Percentiles rank a stretch among this genome's conserved stretches.
Evolutionary conservation across 495 filamentous ascomycete genomes (phyloP).

Genomic region (Aeminium ludgeri): DNA sequence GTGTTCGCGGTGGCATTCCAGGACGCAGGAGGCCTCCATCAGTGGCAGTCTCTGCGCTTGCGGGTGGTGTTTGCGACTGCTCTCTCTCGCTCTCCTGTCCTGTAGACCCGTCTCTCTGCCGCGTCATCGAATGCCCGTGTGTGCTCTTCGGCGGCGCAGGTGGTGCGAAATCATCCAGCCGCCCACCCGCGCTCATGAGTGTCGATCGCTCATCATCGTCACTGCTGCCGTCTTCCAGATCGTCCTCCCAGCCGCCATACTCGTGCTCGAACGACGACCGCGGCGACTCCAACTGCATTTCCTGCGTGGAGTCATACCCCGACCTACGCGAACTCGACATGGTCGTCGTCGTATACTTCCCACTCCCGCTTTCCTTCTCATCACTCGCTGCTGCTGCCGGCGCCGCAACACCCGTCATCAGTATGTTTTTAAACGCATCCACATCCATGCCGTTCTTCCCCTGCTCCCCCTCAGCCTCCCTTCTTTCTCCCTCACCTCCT

Average conservation of each 20-base stretch:
- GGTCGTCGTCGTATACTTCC: too few species aligned
- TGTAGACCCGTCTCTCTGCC: too few species aligned
- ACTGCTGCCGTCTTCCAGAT: too few species aligned
- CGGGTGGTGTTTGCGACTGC: conserved; percentile 3
- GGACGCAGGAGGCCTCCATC: too few species aligned
- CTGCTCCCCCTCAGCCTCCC: neutral
- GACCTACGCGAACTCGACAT: conserved; percentile 24
- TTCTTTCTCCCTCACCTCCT: neutral
- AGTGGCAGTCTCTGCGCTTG: too few species aligned
- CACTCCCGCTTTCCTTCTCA: too few species aligned
- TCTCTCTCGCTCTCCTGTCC: too few species aligned
- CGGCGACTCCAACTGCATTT: conserved; percentile 20
- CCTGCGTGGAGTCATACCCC: conserved; percentile 22
- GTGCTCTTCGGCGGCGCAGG: conserved; percentile 21
- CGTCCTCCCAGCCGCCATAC: too few species aligned
- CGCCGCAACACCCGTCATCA: conserved; percentile 22
- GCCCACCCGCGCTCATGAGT: conserved; percentile 14
- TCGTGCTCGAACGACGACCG: conserved; percentile 21
- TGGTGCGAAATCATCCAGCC: conserved; percentile 12
- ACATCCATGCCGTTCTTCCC: conserved; percentile 16
- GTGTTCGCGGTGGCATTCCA: conserved; percentile 8
- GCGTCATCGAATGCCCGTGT: too few species aligned
- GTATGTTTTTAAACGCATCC: conserved; percentile 25
- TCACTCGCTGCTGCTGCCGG: too few species aligned
- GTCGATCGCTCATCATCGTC: conserved; percentile 20